Conservation (phyloP, 2,329 filamentous ascomycete genomes). For the Colletotrichum sp. region DNA sequence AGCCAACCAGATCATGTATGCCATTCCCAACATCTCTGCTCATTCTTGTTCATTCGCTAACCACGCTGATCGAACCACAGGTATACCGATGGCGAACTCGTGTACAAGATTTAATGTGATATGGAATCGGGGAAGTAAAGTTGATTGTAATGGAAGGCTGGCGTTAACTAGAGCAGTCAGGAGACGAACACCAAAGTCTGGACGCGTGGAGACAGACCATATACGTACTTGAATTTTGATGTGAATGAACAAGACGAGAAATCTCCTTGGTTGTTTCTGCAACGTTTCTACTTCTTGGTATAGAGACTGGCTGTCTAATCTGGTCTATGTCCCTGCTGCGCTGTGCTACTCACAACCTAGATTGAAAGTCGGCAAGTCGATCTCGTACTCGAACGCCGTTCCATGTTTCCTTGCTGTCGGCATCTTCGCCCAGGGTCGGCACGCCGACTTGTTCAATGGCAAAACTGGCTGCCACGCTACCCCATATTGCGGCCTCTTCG, state of each 20-base stretch:
- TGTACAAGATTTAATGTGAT: conserved; percentile 68
- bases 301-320: not conserved
- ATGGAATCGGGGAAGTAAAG: not conserved
- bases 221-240: not conserved
- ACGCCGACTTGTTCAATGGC: conserved; percentile 94
- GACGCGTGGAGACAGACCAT: not conserved
- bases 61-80: conserved; percentile 34
- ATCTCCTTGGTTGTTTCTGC: not conserved
- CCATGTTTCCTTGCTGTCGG: conserved; percentile 61
- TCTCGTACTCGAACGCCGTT: conserved; percentile 61
- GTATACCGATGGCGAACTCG: conserved; percentile 66
- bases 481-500: conserved; percentile 78
- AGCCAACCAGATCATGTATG: conserved; percentile 91
- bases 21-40: conserved; percentile 27
- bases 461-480: conserved; percentile 84
- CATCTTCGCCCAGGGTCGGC: conserved; percentile 59
- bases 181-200: not conserved
- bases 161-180: not conserved
- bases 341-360: conserved; percentile 31
- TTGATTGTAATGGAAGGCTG: not conserved
- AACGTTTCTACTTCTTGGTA: not conserved
- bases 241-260: not conserved
- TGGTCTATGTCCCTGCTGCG: not conserved
- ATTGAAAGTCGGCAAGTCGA: conserved; percentile 57
- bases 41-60: not conserved